Conservation (phyloP, 2,329 filamentous ascomycete genomes). For the Ceratocystis lukuohia region DNA sequence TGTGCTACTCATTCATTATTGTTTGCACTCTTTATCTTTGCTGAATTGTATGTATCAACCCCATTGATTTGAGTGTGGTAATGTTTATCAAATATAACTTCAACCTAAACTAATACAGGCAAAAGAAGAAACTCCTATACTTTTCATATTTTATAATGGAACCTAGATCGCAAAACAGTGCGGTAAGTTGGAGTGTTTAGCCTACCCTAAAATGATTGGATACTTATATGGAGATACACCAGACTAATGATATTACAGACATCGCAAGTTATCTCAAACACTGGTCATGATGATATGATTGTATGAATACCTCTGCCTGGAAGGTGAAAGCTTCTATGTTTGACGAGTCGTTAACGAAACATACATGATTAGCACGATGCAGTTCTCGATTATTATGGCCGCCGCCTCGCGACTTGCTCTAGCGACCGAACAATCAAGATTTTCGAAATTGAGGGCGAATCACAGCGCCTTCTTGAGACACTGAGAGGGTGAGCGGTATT, state of each 20-base stretch:
- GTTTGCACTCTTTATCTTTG: neutral
- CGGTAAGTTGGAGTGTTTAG: slow-evolving; percentile 14
- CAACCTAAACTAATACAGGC: neutral
- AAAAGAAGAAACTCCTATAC: neutral
- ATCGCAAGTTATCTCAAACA: slow-evolving; percentile 34
- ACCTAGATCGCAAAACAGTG: neutral
- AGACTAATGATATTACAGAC: slow-evolving; percentile 28
- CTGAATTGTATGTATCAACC: neutral
- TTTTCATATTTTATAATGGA: neutral
- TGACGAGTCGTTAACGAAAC: slow-evolving; percentile 18
- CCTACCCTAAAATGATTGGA: neutral
- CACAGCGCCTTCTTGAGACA: slow-evolving; percentile 80
- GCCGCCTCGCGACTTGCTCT: slow-evolving; percentile 89
- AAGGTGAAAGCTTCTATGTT: neutral
- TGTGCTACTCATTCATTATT: neutral
- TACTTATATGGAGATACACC: neutral
- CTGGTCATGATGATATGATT: slow-evolving; percentile 94
- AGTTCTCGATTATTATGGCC: slow-evolving; percentile 95
- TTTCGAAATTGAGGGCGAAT: slow-evolving; percentile 91
- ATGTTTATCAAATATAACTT: neutral
- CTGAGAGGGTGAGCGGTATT: slow-evolving; percentile 64
- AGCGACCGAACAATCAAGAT: slow-evolving; percentile 99
- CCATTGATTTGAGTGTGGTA: neutral
- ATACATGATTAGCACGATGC: slow-evolving; percentile 64
- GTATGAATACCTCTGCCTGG: slow-evolving; percentile 44